phyloP scores from a whole-genome alignment of 1,284 basidiomycete species.

The Puccinia horiana region DNA sequence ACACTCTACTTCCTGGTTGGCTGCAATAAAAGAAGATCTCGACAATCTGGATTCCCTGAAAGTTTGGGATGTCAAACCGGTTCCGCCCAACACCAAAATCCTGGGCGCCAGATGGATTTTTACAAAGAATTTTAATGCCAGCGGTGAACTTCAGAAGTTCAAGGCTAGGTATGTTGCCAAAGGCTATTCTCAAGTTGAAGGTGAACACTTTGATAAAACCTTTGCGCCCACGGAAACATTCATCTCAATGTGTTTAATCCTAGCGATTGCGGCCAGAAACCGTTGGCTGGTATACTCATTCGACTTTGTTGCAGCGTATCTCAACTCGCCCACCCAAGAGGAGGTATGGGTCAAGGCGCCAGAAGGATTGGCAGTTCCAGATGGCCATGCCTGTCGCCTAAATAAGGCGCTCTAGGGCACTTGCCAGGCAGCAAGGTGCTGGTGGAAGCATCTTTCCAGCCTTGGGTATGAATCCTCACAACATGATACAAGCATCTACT shows the following conservation, averaged over 20 bases:
- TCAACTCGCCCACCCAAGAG: constrained; percentile 16
- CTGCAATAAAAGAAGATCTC: not conserved
- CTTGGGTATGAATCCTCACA: not conserved
- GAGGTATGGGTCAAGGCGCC: constrained; percentile 5
- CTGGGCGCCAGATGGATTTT: constrained; percentile 35
- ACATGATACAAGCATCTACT: not conserved
- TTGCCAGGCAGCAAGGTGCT: not conserved
- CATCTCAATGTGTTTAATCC: not conserved
- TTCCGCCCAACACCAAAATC: not conserved
- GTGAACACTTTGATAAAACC: constrained; percentile 49
- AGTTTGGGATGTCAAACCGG: constrained; percentile 8
- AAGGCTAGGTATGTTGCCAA: constrained; percentile 51
- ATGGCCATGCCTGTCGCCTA: not conserved
- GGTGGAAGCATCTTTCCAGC: not conserved
- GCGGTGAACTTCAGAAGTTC: constrained; percentile 4
- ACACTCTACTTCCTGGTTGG: not conserved
- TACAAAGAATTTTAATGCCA: constrained; percentile 20
- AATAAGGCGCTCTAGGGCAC: constrained; percentile 23
- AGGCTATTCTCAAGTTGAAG: constrained; percentile 46
- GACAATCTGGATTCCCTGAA: not conserved
- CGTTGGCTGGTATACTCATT: constrained; percentile 23
- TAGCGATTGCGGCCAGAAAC: not conserved
- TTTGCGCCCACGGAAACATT: constrained; percentile 44
- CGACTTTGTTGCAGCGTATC: constrained; percentile 32
- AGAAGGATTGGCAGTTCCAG: not conserved